Percentiles rank a stretch among this genome's conserved stretches.
phyloP scores from a whole-genome alignment of 805 yeast species.

The Teunomyces kruisii region DNA sequence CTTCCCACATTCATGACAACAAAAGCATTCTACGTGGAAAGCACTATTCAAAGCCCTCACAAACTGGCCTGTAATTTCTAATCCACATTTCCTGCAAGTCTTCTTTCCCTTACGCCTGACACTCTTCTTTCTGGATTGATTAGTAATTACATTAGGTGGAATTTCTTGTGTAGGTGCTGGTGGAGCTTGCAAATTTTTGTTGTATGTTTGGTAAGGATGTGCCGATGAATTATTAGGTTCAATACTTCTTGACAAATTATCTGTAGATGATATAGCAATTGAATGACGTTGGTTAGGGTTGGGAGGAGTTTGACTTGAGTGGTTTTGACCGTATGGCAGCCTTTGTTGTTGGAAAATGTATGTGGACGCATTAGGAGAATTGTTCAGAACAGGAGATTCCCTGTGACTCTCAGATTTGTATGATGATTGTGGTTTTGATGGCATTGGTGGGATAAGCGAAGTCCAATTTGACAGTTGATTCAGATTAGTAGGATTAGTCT shows the following conservation, averaged over 20 bases:
- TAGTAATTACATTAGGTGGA: slow-evolving; percentile 2
- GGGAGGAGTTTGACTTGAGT: not conserved
- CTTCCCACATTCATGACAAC: slow-evolving; percentile 79
- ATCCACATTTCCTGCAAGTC: slow-evolving; percentile 36
- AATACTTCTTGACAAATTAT: slow-evolving; percentile 4
- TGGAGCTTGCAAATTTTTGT: not conserved
- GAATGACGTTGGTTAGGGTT: slow-evolving; percentile 23
- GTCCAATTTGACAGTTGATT: slow-evolving; percentile 10
- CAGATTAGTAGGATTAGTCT: not conserved
- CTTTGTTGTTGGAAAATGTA: slow-evolving; percentile 1
- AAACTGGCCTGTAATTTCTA: slow-evolving; percentile 59
- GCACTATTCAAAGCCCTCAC: slow-evolving; percentile 80
- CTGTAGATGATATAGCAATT: slow-evolving; percentile 25
- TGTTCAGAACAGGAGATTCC: not conserved
- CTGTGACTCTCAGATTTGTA: slow-evolving; percentile 9
- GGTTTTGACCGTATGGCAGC: not conserved
- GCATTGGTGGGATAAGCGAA: slow-evolving; percentile 36
- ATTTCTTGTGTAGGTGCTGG: slow-evolving; percentile 7
- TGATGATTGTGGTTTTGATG: slow-evolving; percentile 18
- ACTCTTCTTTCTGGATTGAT: slow-evolving; percentile 1
- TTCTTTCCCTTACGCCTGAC: slow-evolving; percentile 23
- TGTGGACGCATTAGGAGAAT: not conserved
- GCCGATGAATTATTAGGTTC: not conserved
- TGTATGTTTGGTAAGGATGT: not conserved
- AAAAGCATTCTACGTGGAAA: slow-evolving; percentile 85